Conservation (phyloP, 805 yeast species). For the Clavispora phyllophila region DNA sequence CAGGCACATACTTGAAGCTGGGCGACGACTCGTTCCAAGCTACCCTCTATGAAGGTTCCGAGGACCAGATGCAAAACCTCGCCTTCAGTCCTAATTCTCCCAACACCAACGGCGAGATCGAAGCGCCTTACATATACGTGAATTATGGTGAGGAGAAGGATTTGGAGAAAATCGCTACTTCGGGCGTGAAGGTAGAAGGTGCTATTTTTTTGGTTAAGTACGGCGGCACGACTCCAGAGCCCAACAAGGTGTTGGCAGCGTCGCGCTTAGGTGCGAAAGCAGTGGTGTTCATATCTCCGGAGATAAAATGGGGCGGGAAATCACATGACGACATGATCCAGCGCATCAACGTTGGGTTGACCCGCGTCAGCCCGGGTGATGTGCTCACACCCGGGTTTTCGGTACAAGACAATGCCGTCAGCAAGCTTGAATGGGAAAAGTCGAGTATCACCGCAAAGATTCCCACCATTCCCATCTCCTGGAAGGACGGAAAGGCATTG, state of each 20-base stretch:
- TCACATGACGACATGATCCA: constrained; percentile 41
- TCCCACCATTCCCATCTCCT: constrained; percentile 74
- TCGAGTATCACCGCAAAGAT: constrained; percentile 59
- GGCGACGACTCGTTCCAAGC: constrained; percentile 36
- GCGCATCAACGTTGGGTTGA: constrained; percentile 52
- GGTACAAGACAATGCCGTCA: constrained; percentile 33
- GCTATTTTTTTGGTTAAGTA: constrained; percentile 58
- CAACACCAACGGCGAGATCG: constrained; percentile 46
- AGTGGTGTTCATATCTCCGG: constrained; percentile 53
- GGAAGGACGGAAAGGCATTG: constrained; percentile 53
- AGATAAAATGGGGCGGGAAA: constrained; percentile 16
- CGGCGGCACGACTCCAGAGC: constrained; percentile 39
- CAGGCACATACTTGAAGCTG: constrained; percentile 23
- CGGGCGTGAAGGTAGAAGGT: constrained; percentile 38
- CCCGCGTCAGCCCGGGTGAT: constrained; percentile 69
- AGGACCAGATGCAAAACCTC: constrained; percentile 28
- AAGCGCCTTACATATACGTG: constrained; percentile 54
- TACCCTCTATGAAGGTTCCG: constrained; percentile 28
- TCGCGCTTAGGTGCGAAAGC: constrained; percentile 55
- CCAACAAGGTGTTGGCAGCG: constrained; percentile 44
- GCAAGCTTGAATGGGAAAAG: constrained; percentile 38
- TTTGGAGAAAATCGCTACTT: constrained; percentile 34
- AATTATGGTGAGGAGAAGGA: constrained; percentile 63
- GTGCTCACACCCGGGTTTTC: constrained; percentile 76
- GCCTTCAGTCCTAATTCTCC: constrained; percentile 69